Evolutionary conservation across 2,329 filamentous ascomycete genomes (phyloP), one percentile per base, ranked within the genome.

Genomic region (Byssochlamys sp.): DNA sequence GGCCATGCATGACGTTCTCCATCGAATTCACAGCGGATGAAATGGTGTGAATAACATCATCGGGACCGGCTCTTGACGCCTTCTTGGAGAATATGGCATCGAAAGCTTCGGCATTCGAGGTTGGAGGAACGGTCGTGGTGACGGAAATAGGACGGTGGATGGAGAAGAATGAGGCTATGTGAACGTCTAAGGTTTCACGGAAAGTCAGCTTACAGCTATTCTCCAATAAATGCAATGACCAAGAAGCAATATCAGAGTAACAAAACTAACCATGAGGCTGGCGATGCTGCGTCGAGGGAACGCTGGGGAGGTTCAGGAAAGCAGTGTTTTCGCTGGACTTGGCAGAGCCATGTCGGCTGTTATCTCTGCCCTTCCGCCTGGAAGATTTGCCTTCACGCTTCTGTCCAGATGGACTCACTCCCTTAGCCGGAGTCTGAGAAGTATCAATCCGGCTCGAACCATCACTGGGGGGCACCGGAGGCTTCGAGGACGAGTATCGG

Each of bases 61-160:
- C 63, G 80, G 69, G 76, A 72, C 75, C 69, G 68, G 72, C 68
- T 67, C 69, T 75, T 29, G 71, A 63, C 73, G 31, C 65, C 71
- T 81, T 77, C 78, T 81, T 58, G 77, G 85, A 80, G 73, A 97
- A 97, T 68, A 99, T 91, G 68, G 87, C 81, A 61, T 89, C 86
- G 73, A 97, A 96, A 54, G 86, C 81, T 69, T 89, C 87, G 61
- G 87, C 80, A 55, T 83, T 85, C 52, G 91, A 82, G 24, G 81
- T 78, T 65, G 83, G 85, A 57, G 88, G 94, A 69, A 96, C 86
- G 64, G 87, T 86, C 66, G 87, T 86, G 54, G 87, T 91, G 63
- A 96, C 84, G 57, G 90, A 95, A 68, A 99, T 92, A 52, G 94
- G 94, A 60, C 94, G 86, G 76, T 99, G 90, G 63, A 95, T 87